These are phyloP conservation scores for Xylaria sp. DNA, from an alignment of 2,329 filamentous ascomycete species.

Conservation along the genomic window DNA sequence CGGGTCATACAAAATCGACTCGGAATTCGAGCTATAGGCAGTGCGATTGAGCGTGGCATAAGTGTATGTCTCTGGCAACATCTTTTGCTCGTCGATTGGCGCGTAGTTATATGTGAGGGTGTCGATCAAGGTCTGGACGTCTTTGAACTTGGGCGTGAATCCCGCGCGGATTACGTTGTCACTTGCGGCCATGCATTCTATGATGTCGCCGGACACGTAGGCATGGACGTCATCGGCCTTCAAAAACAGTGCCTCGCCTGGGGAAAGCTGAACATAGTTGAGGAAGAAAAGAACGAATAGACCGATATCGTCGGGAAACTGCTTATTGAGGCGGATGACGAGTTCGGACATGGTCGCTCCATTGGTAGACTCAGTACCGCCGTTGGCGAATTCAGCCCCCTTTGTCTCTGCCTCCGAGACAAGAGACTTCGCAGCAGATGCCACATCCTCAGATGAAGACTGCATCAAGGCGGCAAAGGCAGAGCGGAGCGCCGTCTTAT, in stretches of 20 bases:
- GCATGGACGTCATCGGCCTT: slow-evolving; percentile 97
- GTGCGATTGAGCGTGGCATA: slow-evolving; percentile 76
- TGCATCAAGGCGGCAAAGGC: slow-evolving; percentile 79
- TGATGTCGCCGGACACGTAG: slow-evolving; percentile 87
- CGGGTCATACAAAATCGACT: slow-evolving; percentile 77
- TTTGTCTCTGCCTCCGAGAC: slow-evolving; percentile 65
- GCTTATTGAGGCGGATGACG: slow-evolving; percentile 67
- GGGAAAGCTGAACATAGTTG: slow-evolving; percentile 82
- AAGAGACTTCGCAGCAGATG: slow-evolving; percentile 61
- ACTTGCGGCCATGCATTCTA: slow-evolving; percentile 98
- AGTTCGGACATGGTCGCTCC: slow-evolving; percentile 71
- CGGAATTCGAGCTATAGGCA: slow-evolving; percentile 73
- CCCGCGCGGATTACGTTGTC: slow-evolving; percentile 97
- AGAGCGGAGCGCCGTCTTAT: slow-evolving; percentile 72
- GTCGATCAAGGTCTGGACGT: slow-evolving; percentile 77
- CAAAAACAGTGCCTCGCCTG: slow-evolving; percentile 93
- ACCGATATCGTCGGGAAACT: slow-evolving; percentile 88
- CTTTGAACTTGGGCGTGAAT: slow-evolving; percentile 98
- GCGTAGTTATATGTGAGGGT: slow-evolving; percentile 96
- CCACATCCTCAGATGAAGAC: slow-evolving; percentile 60
- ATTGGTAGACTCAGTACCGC: slow-evolving; percentile 60
- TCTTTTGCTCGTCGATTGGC: slow-evolving; percentile 91
- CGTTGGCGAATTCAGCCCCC: slow-evolving; percentile 67
- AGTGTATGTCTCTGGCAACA: slow-evolving; percentile 77
- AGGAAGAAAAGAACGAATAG: slow-evolving; percentile 96